Evolutionary conservation across 441 rosid genomes (phyloP).

Genomic region (Gossypium laxum): DNA sequence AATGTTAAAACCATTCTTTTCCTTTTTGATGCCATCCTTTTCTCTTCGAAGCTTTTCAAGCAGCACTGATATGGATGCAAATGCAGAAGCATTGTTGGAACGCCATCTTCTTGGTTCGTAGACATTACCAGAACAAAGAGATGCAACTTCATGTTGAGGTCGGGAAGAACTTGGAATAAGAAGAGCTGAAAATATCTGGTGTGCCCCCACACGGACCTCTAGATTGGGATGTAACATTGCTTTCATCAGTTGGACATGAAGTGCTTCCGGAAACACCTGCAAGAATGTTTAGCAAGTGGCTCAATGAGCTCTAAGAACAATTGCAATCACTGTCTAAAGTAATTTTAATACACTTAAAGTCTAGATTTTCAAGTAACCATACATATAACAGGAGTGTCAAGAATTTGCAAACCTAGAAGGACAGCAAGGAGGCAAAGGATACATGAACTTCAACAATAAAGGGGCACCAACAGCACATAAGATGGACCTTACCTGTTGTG

Average conservation of each 20-base stretch:
- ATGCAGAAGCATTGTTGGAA: conserved; percentile 60
- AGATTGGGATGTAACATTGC: conserved; percentile 82
- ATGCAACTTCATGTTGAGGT: conserved; percentile 42
- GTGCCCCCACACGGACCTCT: conserved; percentile 83
- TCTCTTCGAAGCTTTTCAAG: conserved; percentile 81
- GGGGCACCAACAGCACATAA: not conserved
- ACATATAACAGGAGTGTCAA: not conserved
- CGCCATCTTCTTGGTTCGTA: conserved; percentile 61
- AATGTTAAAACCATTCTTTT: conserved; percentile 30
- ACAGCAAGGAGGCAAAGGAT: not conserved
- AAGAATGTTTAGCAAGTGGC: conserved; percentile 12
- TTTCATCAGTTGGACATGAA: conserved; percentile 69
- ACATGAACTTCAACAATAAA: not conserved
- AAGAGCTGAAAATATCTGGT: conserved; percentile 74
- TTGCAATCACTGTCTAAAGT: not conserved
- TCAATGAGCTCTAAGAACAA: conserved; percentile 10
- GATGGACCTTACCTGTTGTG: conserved; percentile 49
- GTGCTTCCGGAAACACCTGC: conserved; percentile 76
- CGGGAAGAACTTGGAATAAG: conserved; percentile 53
- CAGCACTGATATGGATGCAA: conserved; percentile 60
- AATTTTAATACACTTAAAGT: not conserved
- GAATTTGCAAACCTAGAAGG: conserved; percentile 1
- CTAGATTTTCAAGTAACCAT: not conserved
- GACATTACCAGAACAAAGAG: conserved; percentile 47
- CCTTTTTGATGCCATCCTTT: conserved; percentile 46